Percentiles rank a stretch among this genome's conserved stretches.
These are phyloP conservation scores for Venturia asperata DNA, from an alignment of 2,329 filamentous ascomycete species.

Conservation along the genomic window DNA sequence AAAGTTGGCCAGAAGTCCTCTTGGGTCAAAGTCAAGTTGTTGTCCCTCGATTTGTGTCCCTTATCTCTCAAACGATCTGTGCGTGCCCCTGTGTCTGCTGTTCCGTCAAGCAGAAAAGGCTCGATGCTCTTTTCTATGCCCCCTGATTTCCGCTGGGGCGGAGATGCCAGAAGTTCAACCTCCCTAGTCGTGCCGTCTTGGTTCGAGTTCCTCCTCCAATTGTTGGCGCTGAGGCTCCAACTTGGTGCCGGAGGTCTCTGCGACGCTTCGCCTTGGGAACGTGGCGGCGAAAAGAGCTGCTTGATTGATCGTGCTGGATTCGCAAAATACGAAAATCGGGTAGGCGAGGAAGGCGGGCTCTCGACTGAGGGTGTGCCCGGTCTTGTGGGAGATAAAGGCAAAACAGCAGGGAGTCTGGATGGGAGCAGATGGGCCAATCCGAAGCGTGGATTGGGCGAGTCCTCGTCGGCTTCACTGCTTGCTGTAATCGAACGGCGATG, in stretches of 20 bases:
- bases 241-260: slow-evolving; percentile 3
- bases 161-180: slow-evolving; percentile 12
- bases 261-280: not conserved
- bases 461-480: slow-evolving; percentile 35
- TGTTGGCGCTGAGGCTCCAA: not conserved
- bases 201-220: slow-evolving; percentile 12
- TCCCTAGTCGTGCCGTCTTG: not conserved
- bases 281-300: slow-evolving; percentile 10
- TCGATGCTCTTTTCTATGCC: slow-evolving; percentile 10
- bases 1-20: slow-evolving; percentile 44
- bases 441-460: slow-evolving; percentile 31
- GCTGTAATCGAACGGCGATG: slow-evolving; percentile 23
- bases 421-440: slow-evolving; percentile 34
- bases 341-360: slow-evolving; percentile 10
- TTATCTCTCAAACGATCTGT: slow-evolving; percentile 15
- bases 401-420: slow-evolving; percentile 21
- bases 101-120: slow-evolving; percentile 17
- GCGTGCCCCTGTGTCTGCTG: slow-evolving; percentile 15
- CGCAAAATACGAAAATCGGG: slow-evolving; percentile 14
- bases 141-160: not conserved
- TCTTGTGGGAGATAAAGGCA: slow-evolving; percentile 21
- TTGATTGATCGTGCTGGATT: slow-evolving; percentile 15
- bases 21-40: slow-evolving; percentile 44
- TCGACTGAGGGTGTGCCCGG: slow-evolving; percentile 20
- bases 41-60: slow-evolving; percentile 36